Base-by-base conservation (phyloP, 257 asterid genomes). In the Misopates orontium region DNA sequence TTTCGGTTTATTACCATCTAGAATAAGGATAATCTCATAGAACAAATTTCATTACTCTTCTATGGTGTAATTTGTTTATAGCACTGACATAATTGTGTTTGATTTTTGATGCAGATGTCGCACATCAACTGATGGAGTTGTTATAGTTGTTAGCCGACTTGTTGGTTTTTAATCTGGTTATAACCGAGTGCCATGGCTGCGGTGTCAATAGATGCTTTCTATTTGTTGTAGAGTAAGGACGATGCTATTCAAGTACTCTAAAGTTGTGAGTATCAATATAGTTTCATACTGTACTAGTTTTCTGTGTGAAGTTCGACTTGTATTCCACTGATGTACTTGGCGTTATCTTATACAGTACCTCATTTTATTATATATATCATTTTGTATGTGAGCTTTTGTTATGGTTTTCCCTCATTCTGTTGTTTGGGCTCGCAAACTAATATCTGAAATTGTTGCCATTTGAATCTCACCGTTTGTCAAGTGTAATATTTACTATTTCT, bases 121-220 rank as follows among this genome's bases (percentile, higher is more conserved):
- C 90, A 1, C 82, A 87, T 73, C 98, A 92, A 72, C 78, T 92
- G 83, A 85, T 84, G 95, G 98, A 92, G 67, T 82, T 91, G 20
- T 74, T 83, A 23, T 89, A 71, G 74, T 47, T 32, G n/a, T 32
- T 19, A 14, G 44, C 60, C 64, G 32, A 53, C 60, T n/a, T 56
- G 59, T 54, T 22, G 11, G 73, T 42, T 25, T 52, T 14, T 15
- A 12, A 21, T 42, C 56, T 42, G 71, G 41, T 50, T 39, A 10
- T 36, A 21, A 51, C 57, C 39, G 17, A 32, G 4, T 19, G 12
- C 16, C 41, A 32, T 16, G 24, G 15, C 0, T 8, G 51, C n/a
- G 11, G 64, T 10, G 42, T 18, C 57, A 42, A 47, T 41, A 55
- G 14, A 55, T 55, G 56, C 60, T 66, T n/a, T 66, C 52, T 23